Evolutionary conservation across 2,329 filamentous ascomycete genomes (phyloP), one percentile per base, ranked within the genome.

Genomic region (Penicillium sp.): DNA sequence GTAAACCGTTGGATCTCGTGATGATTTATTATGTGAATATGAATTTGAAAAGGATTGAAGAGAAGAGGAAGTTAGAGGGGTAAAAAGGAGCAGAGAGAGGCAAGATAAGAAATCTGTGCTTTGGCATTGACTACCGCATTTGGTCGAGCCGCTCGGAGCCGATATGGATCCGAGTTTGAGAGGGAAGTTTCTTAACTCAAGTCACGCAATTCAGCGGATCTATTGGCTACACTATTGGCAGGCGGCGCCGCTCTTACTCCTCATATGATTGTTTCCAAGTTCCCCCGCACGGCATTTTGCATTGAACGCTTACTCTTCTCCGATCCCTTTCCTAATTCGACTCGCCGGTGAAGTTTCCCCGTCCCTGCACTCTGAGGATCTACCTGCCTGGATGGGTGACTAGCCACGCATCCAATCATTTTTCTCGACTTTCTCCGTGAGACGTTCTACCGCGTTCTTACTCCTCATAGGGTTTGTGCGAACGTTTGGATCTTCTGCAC

Each of bases 271-370:
- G 22, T 41, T 9, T 14, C 31, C 21, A 7, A 6, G n/a, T 29
- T 50, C 29, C 52, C 57, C 54, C 52, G 48, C 51, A 51, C 16
- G 44, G n/a, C 45, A 21, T 43, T 26, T 22, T 10, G 21, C 44
- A 49, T 56, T 48, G 31, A 33, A 43, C 24, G 33, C 35, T 51
- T 22, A 11, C 48, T 51, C 47, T 53, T 49, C 50, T 61, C 63
- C 56, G 61, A 68, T 66, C 65, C 45, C 65, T 66, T 59, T 60
- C 66, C 47, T 52, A 60, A 62, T 58, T 53, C 16, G 61, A 55
- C 48, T 29, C 50, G 49, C 55, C 69, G 69, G 69, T 72, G 69
- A 70, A 61, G 54, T 48, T 56, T 56, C 52, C 52, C 61, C 56
- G 19, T 51, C 51, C 47, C 43, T 46, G 37, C 33, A 22, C 48